Percentiles rank a stretch among this genome's conserved stretches.
These are phyloP conservation scores for Dalechampia spathulata DNA, from an alignment of 441 rosid genomes.

Conservation along the genomic window DNA sequence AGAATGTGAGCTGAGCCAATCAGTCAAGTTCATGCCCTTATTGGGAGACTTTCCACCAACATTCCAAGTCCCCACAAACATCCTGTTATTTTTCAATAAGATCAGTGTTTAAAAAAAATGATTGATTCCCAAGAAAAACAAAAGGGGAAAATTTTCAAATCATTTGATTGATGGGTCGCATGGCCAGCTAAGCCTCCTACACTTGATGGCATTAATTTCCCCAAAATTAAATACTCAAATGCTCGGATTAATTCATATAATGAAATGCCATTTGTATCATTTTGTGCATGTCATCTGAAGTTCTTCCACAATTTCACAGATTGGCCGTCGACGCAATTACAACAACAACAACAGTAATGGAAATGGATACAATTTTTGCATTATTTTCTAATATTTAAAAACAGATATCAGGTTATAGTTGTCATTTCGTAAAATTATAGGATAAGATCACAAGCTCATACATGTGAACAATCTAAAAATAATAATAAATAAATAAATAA, in stretches of 20 bases:
- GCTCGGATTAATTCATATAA: background rate
- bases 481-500: background rate
- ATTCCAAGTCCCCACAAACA: constrained; percentile 99
- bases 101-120: too few species aligned
- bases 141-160: too few species aligned
- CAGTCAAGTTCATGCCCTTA: constrained; percentile 58
- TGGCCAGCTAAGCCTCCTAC: constrained; percentile 5
- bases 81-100: constrained; percentile 39
- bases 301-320: background rate
- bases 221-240: background rate
- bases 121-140: too few species aligned
- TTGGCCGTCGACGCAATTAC: background rate
- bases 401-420: too few species aligned
- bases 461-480: background rate
- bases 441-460: background rate
- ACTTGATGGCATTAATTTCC: background rate
- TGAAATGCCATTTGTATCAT: background rate
- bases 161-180: background rate
- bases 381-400: too few species aligned
- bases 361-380: too few species aligned
- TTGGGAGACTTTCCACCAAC: constrained; percentile 89
- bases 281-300: too few species aligned
- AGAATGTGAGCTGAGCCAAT: constrained; percentile 58
- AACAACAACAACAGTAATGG: background rate
- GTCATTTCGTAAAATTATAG: too few species aligned